phyloP scores from a whole-genome alignment of 2,329 filamentous ascomycete species.

The Rhynchosporium secalis region DNA sequence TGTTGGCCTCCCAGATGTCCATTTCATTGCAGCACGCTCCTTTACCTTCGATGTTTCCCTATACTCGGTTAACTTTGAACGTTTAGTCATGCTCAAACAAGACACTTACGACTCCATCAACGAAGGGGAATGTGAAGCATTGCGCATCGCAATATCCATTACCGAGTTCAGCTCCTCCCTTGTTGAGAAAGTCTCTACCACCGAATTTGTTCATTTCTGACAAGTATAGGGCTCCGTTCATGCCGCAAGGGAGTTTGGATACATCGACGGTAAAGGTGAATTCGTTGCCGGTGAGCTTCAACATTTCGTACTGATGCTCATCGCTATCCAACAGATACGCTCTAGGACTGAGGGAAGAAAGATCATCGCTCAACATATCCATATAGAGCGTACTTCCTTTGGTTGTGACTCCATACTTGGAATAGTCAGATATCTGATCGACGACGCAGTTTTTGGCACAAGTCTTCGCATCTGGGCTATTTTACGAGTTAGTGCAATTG shows the following conservation, averaged over 20 bases:
- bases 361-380: slow-evolving; percentile 29
- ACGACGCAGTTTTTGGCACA: slow-evolving; percentile 57
- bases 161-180: slow-evolving; percentile 59
- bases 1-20: slow-evolving; percentile 68
- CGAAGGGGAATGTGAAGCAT: slow-evolving; percentile 54
- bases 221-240: slow-evolving; percentile 72
- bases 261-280: slow-evolving; percentile 74
- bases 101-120: slow-evolving; percentile 49
- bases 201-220: slow-evolving; percentile 64
- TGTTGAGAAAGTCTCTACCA: slow-evolving; percentile 54
- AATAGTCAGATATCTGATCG: slow-evolving; percentile 52
- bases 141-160: slow-evolving; percentile 66
- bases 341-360: slow-evolving; percentile 42
- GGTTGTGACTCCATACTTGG: slow-evolving; percentile 44
- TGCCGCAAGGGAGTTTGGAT: slow-evolving; percentile 65
- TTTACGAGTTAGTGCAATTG: too few relatives aligned
- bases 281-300: slow-evolving; percentile 56
- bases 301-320: slow-evolving; percentile 59
- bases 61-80: slow-evolving; percentile 40
- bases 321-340: slow-evolving; percentile 47
- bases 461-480: slow-evolving; percentile 46
- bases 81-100: slow-evolving; percentile 30
- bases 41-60: slow-evolving; percentile 52
- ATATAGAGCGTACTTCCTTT: slow-evolving; percentile 42
- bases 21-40: slow-evolving; percentile 69